Evolutionary conservation across 805 yeast genomes (phyloP).

Genomic region (Martiniozyma abietophila): DNA sequence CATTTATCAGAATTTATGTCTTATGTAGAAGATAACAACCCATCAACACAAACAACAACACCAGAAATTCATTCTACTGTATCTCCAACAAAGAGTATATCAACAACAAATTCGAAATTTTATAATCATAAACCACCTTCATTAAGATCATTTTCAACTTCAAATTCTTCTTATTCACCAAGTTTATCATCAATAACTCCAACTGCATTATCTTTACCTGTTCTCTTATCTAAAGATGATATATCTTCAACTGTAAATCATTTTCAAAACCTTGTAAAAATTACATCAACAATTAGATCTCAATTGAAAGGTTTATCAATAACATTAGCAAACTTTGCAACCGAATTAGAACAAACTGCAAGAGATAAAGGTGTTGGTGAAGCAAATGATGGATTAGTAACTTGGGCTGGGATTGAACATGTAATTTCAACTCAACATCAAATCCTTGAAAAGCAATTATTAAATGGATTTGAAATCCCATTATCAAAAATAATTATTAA

Average conservation of each 20-base stretch:
- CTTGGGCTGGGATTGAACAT: constrained; percentile 71
- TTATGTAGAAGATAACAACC: constrained; percentile 32
- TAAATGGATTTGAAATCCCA: constrained; percentile 48
- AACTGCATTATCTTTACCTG: constrained; percentile 52
- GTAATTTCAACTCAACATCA: constrained; percentile 71
- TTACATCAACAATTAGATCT: constrained; percentile 37
- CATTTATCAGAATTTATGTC: constrained; percentile 56
- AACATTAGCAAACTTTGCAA: constrained; percentile 66
- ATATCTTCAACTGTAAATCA: constrained; percentile 39
- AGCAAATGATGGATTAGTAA: constrained; percentile 53
- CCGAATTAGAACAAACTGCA: constrained; percentile 57
- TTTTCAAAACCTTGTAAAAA: constrained; percentile 37
- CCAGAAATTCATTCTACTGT: not conserved
- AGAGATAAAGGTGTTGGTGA: constrained; percentile 52
- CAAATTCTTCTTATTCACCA: no score
- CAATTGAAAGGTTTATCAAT: constrained; percentile 40
- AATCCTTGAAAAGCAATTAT: constrained; percentile 50
- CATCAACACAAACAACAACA: constrained; percentile 5
- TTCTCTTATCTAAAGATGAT: constrained; percentile 38
- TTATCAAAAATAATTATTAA: constrained; percentile 34
- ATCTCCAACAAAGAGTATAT: not conserved
- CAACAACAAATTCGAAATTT: constrained; percentile 1
- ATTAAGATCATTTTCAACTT: constrained; percentile 29
- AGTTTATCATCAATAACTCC: constrained; percentile 47
- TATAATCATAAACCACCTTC: constrained; percentile 1